These are phyloP conservation scores for Didymella keratinophila DNA, from an alignment of 2,329 filamentous ascomycete species.

Conservation along the genomic window DNA sequence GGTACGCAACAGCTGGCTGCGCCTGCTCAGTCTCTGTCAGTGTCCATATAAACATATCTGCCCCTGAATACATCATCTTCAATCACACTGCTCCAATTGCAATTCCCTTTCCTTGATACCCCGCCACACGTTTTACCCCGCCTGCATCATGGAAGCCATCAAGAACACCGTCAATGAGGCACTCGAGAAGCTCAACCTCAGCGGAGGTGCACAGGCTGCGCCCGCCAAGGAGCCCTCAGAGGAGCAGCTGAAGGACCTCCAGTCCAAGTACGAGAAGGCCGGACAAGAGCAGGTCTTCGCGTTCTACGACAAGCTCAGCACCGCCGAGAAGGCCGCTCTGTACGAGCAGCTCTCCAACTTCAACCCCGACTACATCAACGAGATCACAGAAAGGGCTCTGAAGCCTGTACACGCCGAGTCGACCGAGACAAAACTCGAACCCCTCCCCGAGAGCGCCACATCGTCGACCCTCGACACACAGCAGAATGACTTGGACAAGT, in stretches of 20 bases:
- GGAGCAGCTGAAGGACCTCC: constrained; percentile 72
- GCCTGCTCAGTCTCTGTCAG: constrained; percentile 20
- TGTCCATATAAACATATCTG: constrained; percentile 16
- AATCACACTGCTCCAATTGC: constrained; percentile 18
- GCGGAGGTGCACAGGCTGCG: constrained; percentile 40
- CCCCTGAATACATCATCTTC: constrained; percentile 7
- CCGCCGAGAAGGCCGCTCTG: constrained; percentile 76
- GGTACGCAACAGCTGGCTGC: constrained; percentile 31
- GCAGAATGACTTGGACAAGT: constrained; percentile 76
- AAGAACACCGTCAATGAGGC: constrained; percentile 53
- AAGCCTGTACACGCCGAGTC: constrained; percentile 72
- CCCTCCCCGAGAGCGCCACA: constrained; percentile 83
- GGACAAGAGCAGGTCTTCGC: constrained; percentile 83
- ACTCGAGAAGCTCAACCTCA: constrained; percentile 54
- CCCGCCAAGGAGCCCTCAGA: constrained; percentile 64
- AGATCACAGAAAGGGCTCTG: constrained; percentile 81
- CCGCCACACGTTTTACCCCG: constrained; percentile 34
- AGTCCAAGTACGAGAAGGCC: constrained; percentile 75
- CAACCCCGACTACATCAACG: constrained; percentile 86
- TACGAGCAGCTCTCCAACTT: constrained; percentile 83
- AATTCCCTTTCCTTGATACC: constrained; percentile 18
- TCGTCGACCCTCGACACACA: constrained; percentile 93
- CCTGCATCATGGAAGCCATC: constrained; percentile 53
- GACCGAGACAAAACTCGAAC: constrained; percentile 72
- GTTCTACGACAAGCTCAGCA: constrained; percentile 82